Evolutionary conservation across 2,329 filamentous ascomycete genomes (phyloP).

Genomic region (Diplodia corticola): DNA sequence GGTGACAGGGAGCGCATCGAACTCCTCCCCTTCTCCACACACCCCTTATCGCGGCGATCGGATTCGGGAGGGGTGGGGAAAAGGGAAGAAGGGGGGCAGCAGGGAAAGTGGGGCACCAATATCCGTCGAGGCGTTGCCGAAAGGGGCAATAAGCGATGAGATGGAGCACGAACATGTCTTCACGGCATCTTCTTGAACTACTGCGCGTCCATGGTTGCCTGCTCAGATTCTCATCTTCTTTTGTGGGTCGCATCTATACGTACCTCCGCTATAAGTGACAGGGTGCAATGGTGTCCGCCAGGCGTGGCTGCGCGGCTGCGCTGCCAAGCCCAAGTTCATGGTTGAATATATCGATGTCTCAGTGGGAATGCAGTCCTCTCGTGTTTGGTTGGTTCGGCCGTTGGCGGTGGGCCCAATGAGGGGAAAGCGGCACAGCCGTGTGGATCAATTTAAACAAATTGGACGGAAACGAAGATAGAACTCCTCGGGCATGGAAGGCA

Average conservation of each 20-base stretch:
- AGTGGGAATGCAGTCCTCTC: neutral
- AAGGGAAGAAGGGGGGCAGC: neutral
- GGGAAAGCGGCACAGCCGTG: constrained; percentile 11
- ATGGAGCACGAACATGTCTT: neutral
- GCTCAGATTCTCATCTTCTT: neutral
- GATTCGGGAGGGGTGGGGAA: neutral
- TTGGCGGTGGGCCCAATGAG: neutral
- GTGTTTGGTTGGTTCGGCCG: neutral
- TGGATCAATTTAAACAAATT: constrained; percentile 4
- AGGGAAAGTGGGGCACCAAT: neutral
- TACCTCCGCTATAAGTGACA: neutral
- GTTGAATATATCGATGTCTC: constrained; percentile 11
- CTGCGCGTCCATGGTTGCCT: neutral
- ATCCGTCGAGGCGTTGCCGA: neutral
- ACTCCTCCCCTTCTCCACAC: neutral
- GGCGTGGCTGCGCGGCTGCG: neutral
- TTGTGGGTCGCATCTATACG: neutral
- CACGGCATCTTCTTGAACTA: neutral
- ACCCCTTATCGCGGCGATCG: neutral
- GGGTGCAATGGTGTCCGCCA: neutral
- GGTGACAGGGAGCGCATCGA: constrained; percentile 1
- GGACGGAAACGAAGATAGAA: neutral
- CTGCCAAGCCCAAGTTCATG: neutral
- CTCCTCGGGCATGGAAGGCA: neutral
- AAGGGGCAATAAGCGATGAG: neutral